Evolutionary conservation across 768 basidiomycete genomes (phyloP).

Genomic region (Suillus bovinus): DNA sequence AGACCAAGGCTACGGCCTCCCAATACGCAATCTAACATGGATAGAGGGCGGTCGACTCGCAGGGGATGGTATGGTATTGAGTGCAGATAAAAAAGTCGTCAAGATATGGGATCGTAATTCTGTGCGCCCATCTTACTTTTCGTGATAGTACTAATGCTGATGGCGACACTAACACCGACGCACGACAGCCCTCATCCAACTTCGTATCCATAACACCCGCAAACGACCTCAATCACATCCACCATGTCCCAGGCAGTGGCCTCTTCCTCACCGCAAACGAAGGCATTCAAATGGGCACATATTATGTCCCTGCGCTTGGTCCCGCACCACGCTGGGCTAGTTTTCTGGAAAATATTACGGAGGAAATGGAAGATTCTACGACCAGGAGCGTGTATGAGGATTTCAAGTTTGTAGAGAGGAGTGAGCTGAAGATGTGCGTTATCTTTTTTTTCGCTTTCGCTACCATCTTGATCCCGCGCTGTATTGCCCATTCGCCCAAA

Average conservation of each 20-base stretch:
- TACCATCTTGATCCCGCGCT: not conserved
- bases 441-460: not conserved
- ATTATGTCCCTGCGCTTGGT: slow-evolving; percentile 94
- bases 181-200: slow-evolving; percentile 71
- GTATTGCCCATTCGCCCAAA: not conserved
- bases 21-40: slow-evolving; percentile 85
- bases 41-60: slow-evolving; percentile 84
- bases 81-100: slow-evolving; percentile 94
- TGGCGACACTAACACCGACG: slow-evolving; percentile 13
- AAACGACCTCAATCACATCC: slow-evolving; percentile 85
- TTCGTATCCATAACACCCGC: slow-evolving; percentile 93
- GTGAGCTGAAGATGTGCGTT: slow-evolving; percentile 80
- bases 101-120: slow-evolving; percentile 94
- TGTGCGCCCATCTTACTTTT: slow-evolving; percentile 42
- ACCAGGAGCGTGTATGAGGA: slow-evolving; percentile 86
- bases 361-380: slow-evolving; percentile 94
- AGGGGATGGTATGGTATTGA: slow-evolving; percentile 85
- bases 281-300: slow-evolving; percentile 93
- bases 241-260: slow-evolving; percentile 88
- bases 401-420: slow-evolving; percentile 93
- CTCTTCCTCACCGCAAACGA: slow-evolving; percentile 93
- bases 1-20: slow-evolving; percentile 95
- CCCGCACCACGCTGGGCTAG: slow-evolving; percentile 96
- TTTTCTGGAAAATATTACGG: slow-evolving; percentile 98
- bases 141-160: slow-evolving; percentile 13